Base-by-base conservation (phyloP, 2,329 filamentous ascomycete genomes). In the Paracamarosporium sp. region DNA sequence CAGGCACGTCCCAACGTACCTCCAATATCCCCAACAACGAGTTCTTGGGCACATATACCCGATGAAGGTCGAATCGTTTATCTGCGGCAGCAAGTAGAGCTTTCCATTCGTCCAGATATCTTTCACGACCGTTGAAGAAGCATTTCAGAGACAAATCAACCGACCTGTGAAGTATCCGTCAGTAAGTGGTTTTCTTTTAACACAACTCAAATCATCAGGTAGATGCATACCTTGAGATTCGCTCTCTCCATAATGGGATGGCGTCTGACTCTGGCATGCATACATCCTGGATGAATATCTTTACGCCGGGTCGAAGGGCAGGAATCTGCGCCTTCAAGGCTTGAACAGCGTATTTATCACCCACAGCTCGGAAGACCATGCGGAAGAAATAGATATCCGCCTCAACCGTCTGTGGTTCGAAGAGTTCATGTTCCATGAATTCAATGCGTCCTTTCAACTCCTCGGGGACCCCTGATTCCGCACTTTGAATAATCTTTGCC, bases 61-160 rank as follows among this genome's bases (percentile, higher is more conserved):
- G n/a, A 36, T 60, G 31, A 46, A 62, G 53, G 30, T 56, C 47
- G 40, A 62, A 62, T 41, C 60, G 45, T 46, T 57, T 5, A 47
- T 62, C 60, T 28, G 60, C 60, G 1, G 51, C 45, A 53, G 60
- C 57, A 53, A 62, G 40, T 13, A 62, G 51, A 27, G 56, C 57
- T 53, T 60, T 62, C 60, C 60, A 62, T 53, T 62, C 60, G 17
- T 57, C 56, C 11, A 62, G 40, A 40, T 57, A 57, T 57, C 60
- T 30, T 40, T 60, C 60, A 55, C 57, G 53, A 24, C 54, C 60
- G 57, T 62, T 60, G 30, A 25, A 46, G 43, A 57, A 59, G 50
- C 33, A 44, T 28, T 57, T 31, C 2, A 60, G 27, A 46, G 56
- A 56, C 60, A 57, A 41, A 47, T 62, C 60, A 40, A 62, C 56